phyloP scores from a whole-genome alignment of 2,329 filamentous ascomycete species.

The Exophiala oligosperma region DNA sequence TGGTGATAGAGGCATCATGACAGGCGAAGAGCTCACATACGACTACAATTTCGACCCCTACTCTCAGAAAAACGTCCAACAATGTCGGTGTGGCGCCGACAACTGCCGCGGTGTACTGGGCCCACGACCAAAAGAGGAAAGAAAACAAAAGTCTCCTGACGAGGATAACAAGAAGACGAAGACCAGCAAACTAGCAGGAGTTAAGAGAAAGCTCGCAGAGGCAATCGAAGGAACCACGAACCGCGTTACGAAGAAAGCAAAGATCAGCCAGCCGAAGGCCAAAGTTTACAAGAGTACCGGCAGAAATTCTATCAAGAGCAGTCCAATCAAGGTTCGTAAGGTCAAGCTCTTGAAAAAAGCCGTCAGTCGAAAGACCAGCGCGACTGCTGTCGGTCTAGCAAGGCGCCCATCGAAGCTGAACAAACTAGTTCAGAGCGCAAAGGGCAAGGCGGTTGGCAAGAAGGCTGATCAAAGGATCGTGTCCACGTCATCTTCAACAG shows the following conservation, averaged over 20 bases:
- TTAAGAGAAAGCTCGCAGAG: slow-evolving; percentile 27
- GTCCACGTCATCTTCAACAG: slow-evolving; percentile 20
- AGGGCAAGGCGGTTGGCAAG: slow-evolving; percentile 13
- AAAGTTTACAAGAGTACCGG: slow-evolving; percentile 13
- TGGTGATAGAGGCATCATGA: slow-evolving; percentile 84
- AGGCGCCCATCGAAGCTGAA: slow-evolving; percentile 24
- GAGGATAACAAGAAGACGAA: slow-evolving; percentile 22
- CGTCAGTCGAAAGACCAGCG: slow-evolving; percentile 10
- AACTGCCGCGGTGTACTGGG: slow-evolving; percentile 63
- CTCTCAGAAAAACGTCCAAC: slow-evolving; percentile 63
- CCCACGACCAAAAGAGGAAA: slow-evolving; percentile 55
- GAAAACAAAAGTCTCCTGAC: slow-evolving; percentile 23
- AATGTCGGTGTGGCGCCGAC: slow-evolving; percentile 62
- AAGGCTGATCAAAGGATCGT: slow-evolving; percentile 12
- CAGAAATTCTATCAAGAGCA: slow-evolving; percentile 1
- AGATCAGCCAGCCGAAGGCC: slow-evolving; percentile 4
- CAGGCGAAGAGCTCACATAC: slow-evolving; percentile 93
- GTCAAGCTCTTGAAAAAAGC: slow-evolving; percentile 15
- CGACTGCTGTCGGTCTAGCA: slow-evolving; percentile 6
- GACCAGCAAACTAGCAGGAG: slow-evolving; percentile 25
- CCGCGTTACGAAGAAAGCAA: slow-evolving; percentile 24
- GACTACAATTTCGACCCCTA: slow-evolving; percentile 75
- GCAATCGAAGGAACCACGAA: slow-evolving; percentile 23
- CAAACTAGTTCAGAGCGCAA: slow-evolving; percentile 16
- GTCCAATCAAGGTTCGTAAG: slow-evolving; percentile 20